Base-by-base conservation (phyloP, 2,329 filamentous ascomycete species). In the Fusarium avenaceum region DNA sequence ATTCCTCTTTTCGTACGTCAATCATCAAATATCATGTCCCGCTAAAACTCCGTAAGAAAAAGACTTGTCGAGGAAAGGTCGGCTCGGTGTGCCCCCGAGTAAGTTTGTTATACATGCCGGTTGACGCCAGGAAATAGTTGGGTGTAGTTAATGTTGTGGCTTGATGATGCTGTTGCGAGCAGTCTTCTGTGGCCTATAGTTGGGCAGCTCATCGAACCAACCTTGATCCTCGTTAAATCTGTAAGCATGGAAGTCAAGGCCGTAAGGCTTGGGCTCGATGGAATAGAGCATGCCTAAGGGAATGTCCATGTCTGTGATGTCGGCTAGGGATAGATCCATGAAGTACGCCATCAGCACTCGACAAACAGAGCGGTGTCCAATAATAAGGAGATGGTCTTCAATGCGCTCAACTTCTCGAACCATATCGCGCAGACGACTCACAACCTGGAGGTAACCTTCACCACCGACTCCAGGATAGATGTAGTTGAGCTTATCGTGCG, bases 391-490 rank as follows among this genome's bases (percentile, higher is more conserved):
- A 79, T 98, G 95, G 75, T 99, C 96, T 30, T 93, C 97, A 85
- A 97, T 98, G 63, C 96, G 91, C 84, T 99, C 96, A 63, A 97
- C 90, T 82, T 99, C 96, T 50, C 97, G 91, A 68, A 99, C 97
- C 83, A 99, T 96, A 67, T 97, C 92, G 53, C 94, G 91, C 35
- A 98, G 87, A 49, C 96, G 92, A 79, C 96, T 97, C 81, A 99
- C 97, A 73, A 99, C 92, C 80, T 98, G 95, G 13, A 99, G 87
- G 75, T 99, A 99, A 30, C 95, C 94, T 80, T 99, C 96, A 52
- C 96, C 96, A 24, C 96, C 96, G 19, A 96, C 92, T 6, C 96
- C 96, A 2, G 96, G 96, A 78, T 98, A 98, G 68, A 96, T 94
- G 80, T 99, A 99, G 72, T 93, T 92, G 52, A 99, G 89, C 82